Evolutionary conservation across 306 rosid species (phyloP).

Genomic region (Dicorynia guianensis): DNA sequence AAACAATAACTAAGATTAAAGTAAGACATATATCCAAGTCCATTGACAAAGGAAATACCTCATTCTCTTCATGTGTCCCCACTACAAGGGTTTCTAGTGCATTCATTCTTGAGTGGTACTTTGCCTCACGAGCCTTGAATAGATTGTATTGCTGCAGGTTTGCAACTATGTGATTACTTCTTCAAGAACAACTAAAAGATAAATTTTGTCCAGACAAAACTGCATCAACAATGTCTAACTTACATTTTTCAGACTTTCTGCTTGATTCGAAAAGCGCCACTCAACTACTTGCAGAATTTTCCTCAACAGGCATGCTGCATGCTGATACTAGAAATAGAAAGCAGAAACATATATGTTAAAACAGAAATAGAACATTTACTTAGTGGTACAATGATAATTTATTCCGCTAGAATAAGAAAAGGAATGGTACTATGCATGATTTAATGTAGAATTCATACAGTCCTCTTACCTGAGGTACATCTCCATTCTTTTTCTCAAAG

Average conservation of each 20-base stretch:
- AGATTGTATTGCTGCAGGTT: conserved; percentile 73
- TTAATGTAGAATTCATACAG: conserved; percentile 40
- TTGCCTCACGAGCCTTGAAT: conserved; percentile 84
- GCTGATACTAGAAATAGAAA: conserved; percentile 55
- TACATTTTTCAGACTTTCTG: conserved; percentile 81
- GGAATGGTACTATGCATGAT: conserved; percentile 38
- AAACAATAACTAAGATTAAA: not conserved
- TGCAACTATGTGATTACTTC: conserved; percentile 41
- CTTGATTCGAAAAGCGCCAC: conserved; percentile 71
- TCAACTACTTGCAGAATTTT: conserved; percentile 84
- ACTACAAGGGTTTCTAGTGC: conserved; percentile 83
- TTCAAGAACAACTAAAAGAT: conserved; percentile 36
- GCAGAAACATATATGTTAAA: conserved; percentile 7
- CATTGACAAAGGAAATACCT: conserved; percentile 57
- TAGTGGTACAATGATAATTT: not conserved
- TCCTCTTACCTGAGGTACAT: conserved; percentile 78
- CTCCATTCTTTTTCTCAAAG: conserved; percentile 66
- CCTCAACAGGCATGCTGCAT: conserved; percentile 70
- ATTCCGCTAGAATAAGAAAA: conserved; percentile 22
- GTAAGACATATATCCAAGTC: conserved; percentile 28
- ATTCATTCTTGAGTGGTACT: conserved; percentile 71
- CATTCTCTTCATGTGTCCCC: conserved; percentile 80
- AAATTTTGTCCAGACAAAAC: conserved; percentile 4
- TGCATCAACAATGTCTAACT: conserved; percentile 24
- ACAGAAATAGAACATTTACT: conserved; percentile 19